These are phyloP conservation scores for Lactarius evosmus DNA, from an alignment of 768 basidiomycete species.

Conservation along the genomic window DNA sequence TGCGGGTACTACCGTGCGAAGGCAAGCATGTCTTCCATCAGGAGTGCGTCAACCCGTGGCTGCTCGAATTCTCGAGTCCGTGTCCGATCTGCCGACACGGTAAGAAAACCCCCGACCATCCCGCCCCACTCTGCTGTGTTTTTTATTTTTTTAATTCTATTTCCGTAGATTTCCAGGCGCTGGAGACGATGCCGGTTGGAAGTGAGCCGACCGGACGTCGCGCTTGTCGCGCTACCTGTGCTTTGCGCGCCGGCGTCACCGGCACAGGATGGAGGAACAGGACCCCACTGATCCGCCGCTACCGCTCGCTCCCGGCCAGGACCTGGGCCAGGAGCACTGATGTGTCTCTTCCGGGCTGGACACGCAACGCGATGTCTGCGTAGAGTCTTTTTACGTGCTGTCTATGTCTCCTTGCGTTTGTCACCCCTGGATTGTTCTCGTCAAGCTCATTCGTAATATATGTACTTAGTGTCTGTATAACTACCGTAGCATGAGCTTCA, in stretches of 20 bases:
- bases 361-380: neutral
- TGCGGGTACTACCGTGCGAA: conserved; percentile 88
- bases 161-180: conserved; percentile 36
- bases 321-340: neutral
- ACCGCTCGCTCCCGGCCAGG: conserved; percentile 27
- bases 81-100: conserved; percentile 94
- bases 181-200: conserved; percentile 35
- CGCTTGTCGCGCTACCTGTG: conserved; percentile 37
- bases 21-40: conserved; percentile 90
- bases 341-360: neutral
- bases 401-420: neutral
- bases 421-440: neutral
- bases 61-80: conserved; percentile 82
- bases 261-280: conserved; percentile 27
- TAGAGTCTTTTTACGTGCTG: neutral
- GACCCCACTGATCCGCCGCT: conserved; percentile 32
- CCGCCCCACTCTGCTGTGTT: too few relatives aligned
- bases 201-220: conserved; percentile 24
- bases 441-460: neutral
- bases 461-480: conserved; percentile 3
- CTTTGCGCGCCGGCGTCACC: conserved; percentile 33
- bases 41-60: conserved; percentile 88
- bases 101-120: conserved; percentile 35
- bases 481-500: neutral
- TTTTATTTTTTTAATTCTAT: too few relatives aligned